These are phyloP conservation scores for Pseudotulostoma volvatum DNA, from an alignment of 495 filamentous ascomycete species.

Conservation along the genomic window DNA sequence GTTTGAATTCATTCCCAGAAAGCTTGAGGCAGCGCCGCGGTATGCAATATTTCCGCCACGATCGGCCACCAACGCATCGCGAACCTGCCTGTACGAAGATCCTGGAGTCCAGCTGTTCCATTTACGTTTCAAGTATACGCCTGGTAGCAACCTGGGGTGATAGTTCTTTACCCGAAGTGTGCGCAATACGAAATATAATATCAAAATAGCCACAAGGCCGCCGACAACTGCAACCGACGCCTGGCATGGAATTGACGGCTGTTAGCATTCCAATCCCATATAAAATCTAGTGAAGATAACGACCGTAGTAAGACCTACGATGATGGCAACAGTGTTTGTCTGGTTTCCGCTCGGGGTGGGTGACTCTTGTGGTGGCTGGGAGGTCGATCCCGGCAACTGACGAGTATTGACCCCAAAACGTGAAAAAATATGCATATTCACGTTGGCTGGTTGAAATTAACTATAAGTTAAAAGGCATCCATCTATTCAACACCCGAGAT, in stretches of 20 bases:
- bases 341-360: no score
- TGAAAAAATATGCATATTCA: no score
- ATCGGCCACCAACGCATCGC: slow-evolving; percentile 13
- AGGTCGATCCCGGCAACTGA: no score
- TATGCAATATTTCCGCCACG: slow-evolving; percentile 12
- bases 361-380: no score
- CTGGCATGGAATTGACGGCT: slow-evolving; percentile 8
- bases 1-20: slow-evolving; percentile 15
- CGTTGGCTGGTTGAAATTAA: no score
- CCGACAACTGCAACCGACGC: slow-evolving; percentile 21
- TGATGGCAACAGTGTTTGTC: no score
- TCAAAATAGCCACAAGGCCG: slow-evolving; percentile 22
- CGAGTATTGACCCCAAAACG: no score
- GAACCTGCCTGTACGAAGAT: slow-evolving; percentile 24
- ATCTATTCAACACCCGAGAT: no score
- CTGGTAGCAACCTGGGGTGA: slow-evolving; percentile 42
- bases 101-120: slow-evolving; percentile 45
- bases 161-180: slow-evolving; percentile 31
- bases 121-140: slow-evolving; percentile 36
- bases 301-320: no score
- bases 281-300: no score
- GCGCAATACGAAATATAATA: slow-evolving; percentile 32
- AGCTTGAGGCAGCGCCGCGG: slow-evolving; percentile 7
- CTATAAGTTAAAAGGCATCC: no score
- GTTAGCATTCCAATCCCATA: no score